Conservation (phyloP, 805 yeast species). For the Starmerella bacillaris region DNA sequence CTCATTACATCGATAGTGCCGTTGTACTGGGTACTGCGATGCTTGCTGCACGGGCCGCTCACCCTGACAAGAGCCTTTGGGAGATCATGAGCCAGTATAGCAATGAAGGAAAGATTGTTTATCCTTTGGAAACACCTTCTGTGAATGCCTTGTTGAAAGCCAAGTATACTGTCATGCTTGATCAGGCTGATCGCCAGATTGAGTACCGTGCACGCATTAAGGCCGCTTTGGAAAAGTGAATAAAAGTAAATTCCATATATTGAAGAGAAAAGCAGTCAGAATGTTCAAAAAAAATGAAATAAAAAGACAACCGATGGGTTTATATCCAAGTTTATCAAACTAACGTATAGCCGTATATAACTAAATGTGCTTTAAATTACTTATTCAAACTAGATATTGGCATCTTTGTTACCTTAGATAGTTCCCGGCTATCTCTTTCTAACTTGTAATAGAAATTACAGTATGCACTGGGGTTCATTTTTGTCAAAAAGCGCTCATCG, state of each 20-base stretch:
- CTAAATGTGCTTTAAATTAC: not conserved
- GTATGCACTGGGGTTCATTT: constrained; percentile 69
- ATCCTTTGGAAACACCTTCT: constrained; percentile 53
- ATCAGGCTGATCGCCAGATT: constrained; percentile 69
- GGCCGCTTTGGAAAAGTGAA: constrained; percentile 6
- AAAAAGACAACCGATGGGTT: not conserved
- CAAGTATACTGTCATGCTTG: constrained; percentile 72
- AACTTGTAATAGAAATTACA: constrained; percentile 77
- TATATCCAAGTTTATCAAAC: not conserved
- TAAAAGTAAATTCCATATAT: not conserved
- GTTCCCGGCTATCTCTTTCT: constrained; percentile 61
- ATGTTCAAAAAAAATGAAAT: not conserved
- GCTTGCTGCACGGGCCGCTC: constrained; percentile 92
- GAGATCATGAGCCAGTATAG: constrained; percentile 68
- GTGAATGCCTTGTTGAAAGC: constrained; percentile 35
- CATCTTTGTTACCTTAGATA: constrained; percentile 49
- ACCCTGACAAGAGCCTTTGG: constrained; percentile 42
- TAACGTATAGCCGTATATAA: no score
- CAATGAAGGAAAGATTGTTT: constrained; percentile 63
- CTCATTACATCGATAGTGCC: constrained; percentile 89
- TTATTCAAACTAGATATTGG: constrained; percentile 16
- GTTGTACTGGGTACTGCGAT: constrained; percentile 93
- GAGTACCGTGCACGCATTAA: constrained; percentile 50
- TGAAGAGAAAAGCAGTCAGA: not conserved
- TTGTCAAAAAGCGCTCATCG: constrained; percentile 74